phyloP scores from a whole-genome alignment of 2,329 filamentous ascomycete genomes.

The Clarireedia paspali region DNA sequence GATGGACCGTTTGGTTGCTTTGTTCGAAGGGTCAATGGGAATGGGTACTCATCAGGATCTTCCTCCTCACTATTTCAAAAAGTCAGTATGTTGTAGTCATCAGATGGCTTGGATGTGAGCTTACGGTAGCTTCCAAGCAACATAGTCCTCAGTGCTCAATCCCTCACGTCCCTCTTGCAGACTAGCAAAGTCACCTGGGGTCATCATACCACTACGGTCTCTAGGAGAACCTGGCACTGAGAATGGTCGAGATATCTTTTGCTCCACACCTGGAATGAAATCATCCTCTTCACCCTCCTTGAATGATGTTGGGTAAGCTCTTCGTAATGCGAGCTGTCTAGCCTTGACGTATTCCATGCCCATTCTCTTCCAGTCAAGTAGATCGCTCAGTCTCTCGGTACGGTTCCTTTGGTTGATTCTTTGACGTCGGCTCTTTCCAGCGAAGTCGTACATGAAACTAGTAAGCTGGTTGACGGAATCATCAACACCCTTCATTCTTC shows the following conservation, averaged over 20 bases:
- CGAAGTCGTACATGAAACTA: slow-evolving; percentile 89
- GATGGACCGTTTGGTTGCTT: slow-evolving; percentile 30
- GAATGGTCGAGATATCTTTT: slow-evolving; percentile 91
- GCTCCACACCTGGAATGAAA: slow-evolving; percentile 85
- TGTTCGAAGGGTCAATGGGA: slow-evolving; percentile 57
- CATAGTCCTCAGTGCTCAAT: slow-evolving; percentile 91
- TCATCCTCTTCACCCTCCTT: slow-evolving; percentile 72
- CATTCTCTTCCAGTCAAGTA: slow-evolving; percentile 99
- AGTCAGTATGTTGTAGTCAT: slow-evolving; percentile 12
- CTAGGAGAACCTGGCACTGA: slow-evolving; percentile 90
- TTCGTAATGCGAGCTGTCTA: slow-evolving; percentile 79
- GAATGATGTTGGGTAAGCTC: slow-evolving; percentile 87
- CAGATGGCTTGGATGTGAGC: slow-evolving; percentile 28
- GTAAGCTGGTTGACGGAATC: slow-evolving; percentile 95
- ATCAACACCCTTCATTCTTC: slow-evolving; percentile 89
- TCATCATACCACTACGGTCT: slow-evolving; percentile 95
- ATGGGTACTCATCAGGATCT: slow-evolving; percentile 72
- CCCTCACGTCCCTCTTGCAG: slow-evolving; percentile 92
- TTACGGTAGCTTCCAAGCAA: slow-evolving; percentile 96
- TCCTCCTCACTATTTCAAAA: slow-evolving; percentile 72
- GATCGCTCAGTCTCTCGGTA: slow-evolving; percentile 87
- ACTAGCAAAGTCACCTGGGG: slow-evolving; percentile 93
- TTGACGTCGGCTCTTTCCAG: slow-evolving; percentile 85
- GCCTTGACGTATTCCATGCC: slow-evolving; percentile 99
- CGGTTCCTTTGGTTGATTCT: slow-evolving; percentile 98